Percentiles rank a stretch among this genome's conserved stretches.
Evolutionary conservation across 257 asterid species (phyloP).

Genomic region (Asclepias syriaca): DNA sequence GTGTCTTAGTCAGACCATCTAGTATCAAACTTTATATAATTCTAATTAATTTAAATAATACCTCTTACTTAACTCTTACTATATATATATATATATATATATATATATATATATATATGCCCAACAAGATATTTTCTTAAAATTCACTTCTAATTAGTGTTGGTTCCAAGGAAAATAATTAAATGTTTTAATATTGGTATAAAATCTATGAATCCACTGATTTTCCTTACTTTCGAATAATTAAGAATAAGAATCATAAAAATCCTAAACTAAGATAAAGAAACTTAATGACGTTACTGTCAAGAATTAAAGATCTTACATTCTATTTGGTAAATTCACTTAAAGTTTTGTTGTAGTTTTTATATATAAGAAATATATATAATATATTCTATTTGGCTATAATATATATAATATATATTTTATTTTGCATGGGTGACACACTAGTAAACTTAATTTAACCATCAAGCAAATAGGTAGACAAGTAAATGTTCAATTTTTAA

Average conservation of each 20-base stretch:
- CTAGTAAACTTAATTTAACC: neutral
- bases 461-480: too few relatives aligned
- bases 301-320: neutral
- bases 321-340: neutral
- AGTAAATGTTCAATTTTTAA: too few relatives aligned
- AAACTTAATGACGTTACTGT: neutral
- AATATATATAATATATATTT: too few relatives aligned
- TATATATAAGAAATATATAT: too few relatives aligned
- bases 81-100: too few relatives aligned
- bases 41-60: too few relatives aligned
- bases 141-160: too few relatives aligned
- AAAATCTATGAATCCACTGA: neutral
- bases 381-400: neutral
- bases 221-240: neutral
- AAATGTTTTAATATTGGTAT: neutral
- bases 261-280: neutral
- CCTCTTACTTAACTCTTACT: too few relatives aligned
- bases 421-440: neutral
- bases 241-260: neutral
- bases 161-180: neutral
- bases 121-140: too few relatives aligned
- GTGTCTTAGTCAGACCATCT: neutral
- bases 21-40: too few relatives aligned
- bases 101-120: too few relatives aligned
- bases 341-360: neutral